These are phyloP conservation scores for Medicago truncatula DNA, from an alignment of 306 rosid species.

Conservation along the genomic window DNA sequence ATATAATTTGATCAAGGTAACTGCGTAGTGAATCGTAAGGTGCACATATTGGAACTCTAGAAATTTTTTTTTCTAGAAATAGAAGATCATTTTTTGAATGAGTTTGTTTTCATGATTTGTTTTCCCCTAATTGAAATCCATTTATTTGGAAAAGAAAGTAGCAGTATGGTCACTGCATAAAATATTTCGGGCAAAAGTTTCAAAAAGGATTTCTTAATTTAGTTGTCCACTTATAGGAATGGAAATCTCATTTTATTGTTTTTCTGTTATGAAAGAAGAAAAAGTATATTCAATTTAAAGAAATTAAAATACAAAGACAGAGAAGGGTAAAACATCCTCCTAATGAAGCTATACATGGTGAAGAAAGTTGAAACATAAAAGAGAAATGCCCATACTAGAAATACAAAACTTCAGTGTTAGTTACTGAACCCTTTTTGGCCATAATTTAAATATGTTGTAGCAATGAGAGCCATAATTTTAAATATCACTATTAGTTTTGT, in stretches of 20 bases:
- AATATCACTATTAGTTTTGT: neutral
- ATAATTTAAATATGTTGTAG: no score
- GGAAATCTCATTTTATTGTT: slow-evolving; percentile 23
- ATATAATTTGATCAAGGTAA: slow-evolving; percentile 30
- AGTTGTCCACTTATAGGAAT: slow-evolving; percentile 15
- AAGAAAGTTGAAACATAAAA: neutral
- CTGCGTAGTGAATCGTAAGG: slow-evolving; percentile 36
- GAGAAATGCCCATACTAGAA: neutral
- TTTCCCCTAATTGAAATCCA: slow-evolving; percentile 5
- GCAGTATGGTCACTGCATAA: slow-evolving; percentile 1
- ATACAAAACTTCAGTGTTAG: neutral
- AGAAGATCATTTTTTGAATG: slow-evolving; percentile 20
- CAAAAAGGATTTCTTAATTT: slow-evolving; percentile 15
- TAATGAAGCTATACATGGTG: slow-evolving; percentile 5
- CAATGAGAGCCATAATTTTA: no score
- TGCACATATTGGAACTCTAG: slow-evolving; percentile 13
- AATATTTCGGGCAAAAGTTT: neutral
- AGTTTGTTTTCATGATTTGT: neutral
- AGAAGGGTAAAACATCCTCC: slow-evolving; percentile 17
- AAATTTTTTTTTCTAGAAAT: slow-evolving; percentile 6
- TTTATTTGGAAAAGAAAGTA: slow-evolving; percentile 7
- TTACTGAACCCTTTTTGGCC: slow-evolving; percentile 8
- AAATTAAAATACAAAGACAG: slow-evolving; percentile 26
- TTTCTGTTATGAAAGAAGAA: slow-evolving; percentile 15
- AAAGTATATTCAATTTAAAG: neutral